phyloP scores from a whole-genome alignment of 2,329 filamentous ascomycete species.

The Talaromyces rugulosus region DNA sequence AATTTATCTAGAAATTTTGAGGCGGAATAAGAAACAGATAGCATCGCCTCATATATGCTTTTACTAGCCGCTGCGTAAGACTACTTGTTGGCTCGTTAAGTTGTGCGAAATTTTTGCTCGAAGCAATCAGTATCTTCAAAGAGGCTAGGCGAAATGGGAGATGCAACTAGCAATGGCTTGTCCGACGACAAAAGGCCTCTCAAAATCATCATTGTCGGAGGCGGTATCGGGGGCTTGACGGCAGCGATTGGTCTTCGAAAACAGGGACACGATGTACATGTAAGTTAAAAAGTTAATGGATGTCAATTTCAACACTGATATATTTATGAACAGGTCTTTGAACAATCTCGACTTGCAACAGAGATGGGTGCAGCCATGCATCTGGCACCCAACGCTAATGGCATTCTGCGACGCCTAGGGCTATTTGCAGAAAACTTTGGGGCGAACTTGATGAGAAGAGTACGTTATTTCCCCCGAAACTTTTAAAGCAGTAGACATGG shows the following conservation, averaged over 20 bases:
- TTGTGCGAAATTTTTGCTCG: background rate
- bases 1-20: background rate
- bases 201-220: constrained; percentile 30
- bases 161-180: background rate
- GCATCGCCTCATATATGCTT: background rate
- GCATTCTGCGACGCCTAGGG: constrained; percentile 48
- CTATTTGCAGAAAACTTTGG: constrained; percentile 38
- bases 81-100: no score
- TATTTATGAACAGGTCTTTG: constrained; percentile 41
- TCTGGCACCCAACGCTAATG: constrained; percentile 58
- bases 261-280: constrained; percentile 46
- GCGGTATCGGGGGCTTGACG: constrained; percentile 31
- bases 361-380: constrained; percentile 62
- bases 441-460: constrained; percentile 32
- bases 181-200: background rate
- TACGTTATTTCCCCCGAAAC: background rate
- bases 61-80: background rate
- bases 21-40: background rate
- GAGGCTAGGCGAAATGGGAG: background rate
- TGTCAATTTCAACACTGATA: background rate
- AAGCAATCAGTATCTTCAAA: background rate
- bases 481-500: background rate
- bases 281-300: background rate
- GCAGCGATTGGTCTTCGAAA: constrained; percentile 48
- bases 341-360: constrained; percentile 53